A percentile compares a stretch with the other conserved stretches of the same genome.
These are phyloP conservation scores for Luzula sylvatica DNA, from an alignment of 176 grass and related monocot species.

Conservation along the genomic window DNA sequence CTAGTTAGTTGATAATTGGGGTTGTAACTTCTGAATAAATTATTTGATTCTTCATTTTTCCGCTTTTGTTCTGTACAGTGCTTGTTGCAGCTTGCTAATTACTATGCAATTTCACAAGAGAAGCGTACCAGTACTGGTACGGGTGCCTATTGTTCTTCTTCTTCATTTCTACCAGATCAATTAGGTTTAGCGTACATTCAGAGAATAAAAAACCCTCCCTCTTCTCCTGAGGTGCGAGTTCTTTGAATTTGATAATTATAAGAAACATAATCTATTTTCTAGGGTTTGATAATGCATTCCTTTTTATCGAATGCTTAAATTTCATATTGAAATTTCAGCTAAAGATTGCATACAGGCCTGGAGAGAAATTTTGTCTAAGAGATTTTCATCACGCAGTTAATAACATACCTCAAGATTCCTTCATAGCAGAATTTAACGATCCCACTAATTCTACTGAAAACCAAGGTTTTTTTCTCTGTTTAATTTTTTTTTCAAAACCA, in stretches of 20 bases:
- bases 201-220: conserved; percentile 19
- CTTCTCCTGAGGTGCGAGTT: conserved; percentile 39
- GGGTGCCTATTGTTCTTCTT: conserved; percentile 11
- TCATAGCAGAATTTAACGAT: conserved; percentile 29
- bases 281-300: not conserved
- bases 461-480: conserved; percentile 25
- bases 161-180: conserved; percentile 39
- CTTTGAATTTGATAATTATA: no score
- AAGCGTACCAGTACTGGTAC: not conserved
- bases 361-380: conserved; percentile 61
- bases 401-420: conserved; percentile 48
- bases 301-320: not conserved
- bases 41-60: not conserved
- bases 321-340: conserved; percentile 31
- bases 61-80: conserved; percentile 28
- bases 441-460: conserved; percentile 26
- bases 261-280: not conserved
- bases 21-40: no score
- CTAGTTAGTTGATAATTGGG: no score
- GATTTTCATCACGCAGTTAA: conserved; percentile 86
- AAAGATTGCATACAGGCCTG: conserved; percentile 61
- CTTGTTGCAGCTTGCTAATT: conserved; percentile 76
- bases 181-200: conserved; percentile 66
- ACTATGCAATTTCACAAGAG: conserved; percentile 42
- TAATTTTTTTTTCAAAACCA: no score